Evolutionary conservation across 2,329 filamentous ascomycete genomes (phyloP).

Genomic region (Keithomyces neogunnii): DNA sequence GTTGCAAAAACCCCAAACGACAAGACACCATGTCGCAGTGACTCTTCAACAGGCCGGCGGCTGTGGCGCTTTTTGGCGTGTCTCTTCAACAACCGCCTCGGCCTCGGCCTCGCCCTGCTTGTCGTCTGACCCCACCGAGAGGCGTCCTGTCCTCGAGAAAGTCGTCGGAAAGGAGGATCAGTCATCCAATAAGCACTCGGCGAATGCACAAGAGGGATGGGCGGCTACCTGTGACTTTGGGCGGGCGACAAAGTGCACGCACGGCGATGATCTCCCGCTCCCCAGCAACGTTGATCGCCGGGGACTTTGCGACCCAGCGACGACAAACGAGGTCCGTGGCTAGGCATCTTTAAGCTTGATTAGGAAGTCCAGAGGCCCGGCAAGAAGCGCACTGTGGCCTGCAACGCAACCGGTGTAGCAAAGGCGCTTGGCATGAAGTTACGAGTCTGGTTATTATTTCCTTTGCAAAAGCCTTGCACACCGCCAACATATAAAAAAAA

Average conservation of each 20-base stretch:
- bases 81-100: not conserved
- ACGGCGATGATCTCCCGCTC: not conserved
- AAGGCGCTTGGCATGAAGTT: too few species aligned
- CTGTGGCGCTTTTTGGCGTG: not conserved
- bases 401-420: too few species aligned
- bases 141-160: too few species aligned
- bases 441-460: too few species aligned
- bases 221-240: not conserved
- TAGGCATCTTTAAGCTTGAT: not conserved
- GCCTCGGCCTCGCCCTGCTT: not conserved
- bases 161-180: too few species aligned
- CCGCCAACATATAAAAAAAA: too few species aligned
- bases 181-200: not conserved
- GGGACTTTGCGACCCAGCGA: not conserved
- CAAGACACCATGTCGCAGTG: not conserved
- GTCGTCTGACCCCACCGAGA: not conserved
- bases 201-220: not conserved
- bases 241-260: not conserved
- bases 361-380: not conserved
- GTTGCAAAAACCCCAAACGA: not conserved
- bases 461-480: too few species aligned
- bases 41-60: not conserved
- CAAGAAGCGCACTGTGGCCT: too few species aligned
- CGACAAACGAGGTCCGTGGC: not conserved
- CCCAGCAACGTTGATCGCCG: not conserved